Conservation (phyloP, 345 rosid species). For the Eucalyptus curtisii region DNA sequence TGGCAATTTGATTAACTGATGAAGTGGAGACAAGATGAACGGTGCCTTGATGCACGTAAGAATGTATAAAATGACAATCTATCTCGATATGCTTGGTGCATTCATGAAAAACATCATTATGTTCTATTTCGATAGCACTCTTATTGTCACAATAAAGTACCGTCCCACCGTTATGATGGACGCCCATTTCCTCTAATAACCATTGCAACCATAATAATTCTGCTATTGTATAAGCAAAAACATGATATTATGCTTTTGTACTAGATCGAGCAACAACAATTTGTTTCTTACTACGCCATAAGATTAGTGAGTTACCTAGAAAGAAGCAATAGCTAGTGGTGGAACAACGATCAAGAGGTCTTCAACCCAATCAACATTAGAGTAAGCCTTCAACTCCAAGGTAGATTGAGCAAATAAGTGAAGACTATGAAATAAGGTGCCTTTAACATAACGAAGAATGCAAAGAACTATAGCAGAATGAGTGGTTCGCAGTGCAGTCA, state of each 20-base stretch:
- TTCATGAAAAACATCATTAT: background rate
- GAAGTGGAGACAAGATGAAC: too few species aligned
- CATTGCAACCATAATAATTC: fast-evolving
- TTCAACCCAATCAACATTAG: fast-evolving
- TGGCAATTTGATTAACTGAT: too few species aligned
- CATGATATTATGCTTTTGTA: background rate
- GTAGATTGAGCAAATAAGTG: too few species aligned
- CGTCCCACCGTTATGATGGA: fast-evolving
- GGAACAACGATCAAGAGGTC: fast-evolving
- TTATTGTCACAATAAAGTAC: background rate
- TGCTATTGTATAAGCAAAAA: background rate
- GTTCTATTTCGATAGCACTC: fast-evolving
- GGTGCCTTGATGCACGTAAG: background rate
- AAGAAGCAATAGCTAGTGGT: too few species aligned
- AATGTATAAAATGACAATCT: background rate
- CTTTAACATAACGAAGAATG: too few species aligned
- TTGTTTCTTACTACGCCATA: too few species aligned
- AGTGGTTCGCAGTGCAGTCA: fast-evolving
- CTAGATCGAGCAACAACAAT: background rate
- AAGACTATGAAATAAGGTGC: too few species aligned
- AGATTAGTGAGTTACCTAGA: too few species aligned
- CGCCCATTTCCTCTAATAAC: background rate
- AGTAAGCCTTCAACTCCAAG: too few species aligned
- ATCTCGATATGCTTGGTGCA: background rate
- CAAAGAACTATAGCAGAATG: fast-evolving